phyloP scores from a whole-genome alignment of 352 stramenopile species.

The Globisporangium polare region DNA sequence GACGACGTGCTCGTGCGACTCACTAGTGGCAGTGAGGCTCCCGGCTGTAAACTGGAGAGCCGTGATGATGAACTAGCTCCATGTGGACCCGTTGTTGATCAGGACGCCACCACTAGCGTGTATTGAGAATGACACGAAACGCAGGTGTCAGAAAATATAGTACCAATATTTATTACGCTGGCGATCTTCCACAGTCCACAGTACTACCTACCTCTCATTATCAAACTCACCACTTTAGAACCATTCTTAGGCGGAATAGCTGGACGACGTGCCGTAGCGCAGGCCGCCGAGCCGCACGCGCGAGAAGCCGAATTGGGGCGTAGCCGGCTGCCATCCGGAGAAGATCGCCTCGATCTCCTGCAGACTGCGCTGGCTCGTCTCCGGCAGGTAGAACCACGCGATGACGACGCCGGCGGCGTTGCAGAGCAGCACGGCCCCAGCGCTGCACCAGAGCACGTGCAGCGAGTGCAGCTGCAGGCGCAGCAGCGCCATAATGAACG shows the following conservation, averaged over 20 bases:
- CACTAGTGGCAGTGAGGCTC: neutral
- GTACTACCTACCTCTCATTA: too few species aligned
- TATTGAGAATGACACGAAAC: neutral
- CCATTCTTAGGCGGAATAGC: constrained; percentile 3
- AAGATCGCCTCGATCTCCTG: constrained; percentile 81
- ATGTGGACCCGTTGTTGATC: neutral
- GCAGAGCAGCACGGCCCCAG: constrained; percentile 37
- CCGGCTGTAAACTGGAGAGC: neutral
- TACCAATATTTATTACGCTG: neutral
- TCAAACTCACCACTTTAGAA: neutral
- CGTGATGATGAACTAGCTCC: neutral
- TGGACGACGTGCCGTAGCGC: constrained; percentile 18
- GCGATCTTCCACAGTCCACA: neutral
- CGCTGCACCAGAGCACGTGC: constrained; percentile 32
- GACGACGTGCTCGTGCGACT: constrained; percentile 56
- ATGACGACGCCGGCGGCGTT: constrained; percentile 44
- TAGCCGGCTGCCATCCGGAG: constrained; percentile 68
- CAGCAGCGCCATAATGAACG: constrained; percentile 33
- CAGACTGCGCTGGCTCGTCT: constrained; percentile 71
- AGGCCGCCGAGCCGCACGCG: constrained; percentile 40
- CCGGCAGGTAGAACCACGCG: constrained; percentile 64
- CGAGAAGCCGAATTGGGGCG: constrained; percentile 45
- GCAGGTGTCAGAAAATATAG: neutral
- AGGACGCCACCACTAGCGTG: too few species aligned
- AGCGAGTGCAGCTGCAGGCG: constrained; percentile 28